Base-by-base conservation (phyloP, 495 filamentous ascomycete genomes). In the Xylaria bambusicola region DNA sequence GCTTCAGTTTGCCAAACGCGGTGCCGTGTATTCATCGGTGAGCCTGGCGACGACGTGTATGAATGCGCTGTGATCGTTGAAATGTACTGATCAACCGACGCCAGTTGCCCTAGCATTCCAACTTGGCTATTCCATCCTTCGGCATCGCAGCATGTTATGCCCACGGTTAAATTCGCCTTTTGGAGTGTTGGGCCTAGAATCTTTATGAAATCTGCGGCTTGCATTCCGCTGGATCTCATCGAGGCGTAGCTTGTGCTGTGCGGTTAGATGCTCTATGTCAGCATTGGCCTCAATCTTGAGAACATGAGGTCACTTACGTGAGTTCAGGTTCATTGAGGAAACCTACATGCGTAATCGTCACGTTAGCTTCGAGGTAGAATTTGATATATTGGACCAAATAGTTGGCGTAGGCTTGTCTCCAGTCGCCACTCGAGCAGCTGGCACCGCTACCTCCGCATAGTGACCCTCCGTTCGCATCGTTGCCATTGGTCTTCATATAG, bases 401-500 rank as follows among this genome's bases (percentile, higher is more conserved):
- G 65, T 85, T 69, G 0, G 82, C 83, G 60, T 79, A 84, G 0
- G 83, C 77, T 62, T 84, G 79, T 42, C 71, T 73, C 82, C 82
- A 84, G 62, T 84, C 78, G 0, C 82, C 82, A 29, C 72, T 74
- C 2, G 75, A 71, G 58, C 81, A 84, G 7, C 58, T 63, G 0
- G 75, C 70, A 15, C 74, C 75, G 9, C 67, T 62, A 2, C 81
- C 74, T 35, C 82, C 81, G 57, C 83, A 84, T 3, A 54, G 44
- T 15, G 52, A 77, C 1, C 82, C 81, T 29, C 80, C 80, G 38
- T 80, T 80, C 52, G 69, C 70, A 18, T 80, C 74, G 55, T 78
- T 75, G n/a, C 68, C 66, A 51, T 81, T 82, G 6, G 80, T 84
- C 74, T 84, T 85, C 80, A 84, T 84, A 66, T 75, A 85, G 0